Conservation (phyloP, 2,329 filamentous ascomycete genomes). For the Xylaria digitata region DNA sequence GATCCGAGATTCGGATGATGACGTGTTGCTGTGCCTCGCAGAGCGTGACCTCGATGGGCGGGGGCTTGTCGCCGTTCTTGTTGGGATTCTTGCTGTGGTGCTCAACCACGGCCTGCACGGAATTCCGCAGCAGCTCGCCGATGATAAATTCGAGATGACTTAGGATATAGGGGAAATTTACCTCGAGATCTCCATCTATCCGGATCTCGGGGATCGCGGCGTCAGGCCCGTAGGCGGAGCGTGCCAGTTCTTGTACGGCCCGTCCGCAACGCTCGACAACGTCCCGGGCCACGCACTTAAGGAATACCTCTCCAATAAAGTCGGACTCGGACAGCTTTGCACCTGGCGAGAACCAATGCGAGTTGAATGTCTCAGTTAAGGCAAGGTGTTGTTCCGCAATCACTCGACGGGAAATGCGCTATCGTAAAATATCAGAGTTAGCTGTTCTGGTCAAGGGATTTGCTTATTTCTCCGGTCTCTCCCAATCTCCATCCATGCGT, state of each 20-base stretch:
- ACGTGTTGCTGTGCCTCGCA: slow-evolving; percentile 95
- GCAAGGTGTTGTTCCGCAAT: slow-evolving; percentile 98
- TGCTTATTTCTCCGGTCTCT: not conserved
- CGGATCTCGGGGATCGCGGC: slow-evolving; percentile 82
- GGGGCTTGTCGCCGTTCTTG: slow-evolving; percentile 60
- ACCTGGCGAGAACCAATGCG: slow-evolving; percentile 87
- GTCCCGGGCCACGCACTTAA: slow-evolving; percentile 90
- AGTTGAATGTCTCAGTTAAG: slow-evolving; percentile 92
- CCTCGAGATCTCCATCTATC: slow-evolving; percentile 85
- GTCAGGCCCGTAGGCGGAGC: slow-evolving; percentile 77
- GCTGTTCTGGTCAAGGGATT: not conserved
- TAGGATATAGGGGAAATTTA: slow-evolving; percentile 95
- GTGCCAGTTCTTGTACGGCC: slow-evolving; percentile 78
- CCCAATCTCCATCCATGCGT: not conserved
- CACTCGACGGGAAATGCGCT: slow-evolving; percentile 94
- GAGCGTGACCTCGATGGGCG: slow-evolving; percentile 92
- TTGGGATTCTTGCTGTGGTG: slow-evolving; percentile 62
- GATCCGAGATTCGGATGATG: slow-evolving; percentile 95
- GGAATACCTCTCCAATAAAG: slow-evolving; percentile 94
- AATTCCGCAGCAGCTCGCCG: slow-evolving; percentile 93
- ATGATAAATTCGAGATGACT: slow-evolving; percentile 98
- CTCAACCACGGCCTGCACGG: slow-evolving; percentile 91
- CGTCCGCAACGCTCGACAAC: slow-evolving; percentile 86
- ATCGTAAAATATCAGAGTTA: slow-evolving; percentile 15
- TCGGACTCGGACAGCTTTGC: slow-evolving; percentile 79